These are phyloP conservation scores for Myxozyma sirexii DNA, from an alignment of 805 yeast genomes.

Conservation along the genomic window DNA sequence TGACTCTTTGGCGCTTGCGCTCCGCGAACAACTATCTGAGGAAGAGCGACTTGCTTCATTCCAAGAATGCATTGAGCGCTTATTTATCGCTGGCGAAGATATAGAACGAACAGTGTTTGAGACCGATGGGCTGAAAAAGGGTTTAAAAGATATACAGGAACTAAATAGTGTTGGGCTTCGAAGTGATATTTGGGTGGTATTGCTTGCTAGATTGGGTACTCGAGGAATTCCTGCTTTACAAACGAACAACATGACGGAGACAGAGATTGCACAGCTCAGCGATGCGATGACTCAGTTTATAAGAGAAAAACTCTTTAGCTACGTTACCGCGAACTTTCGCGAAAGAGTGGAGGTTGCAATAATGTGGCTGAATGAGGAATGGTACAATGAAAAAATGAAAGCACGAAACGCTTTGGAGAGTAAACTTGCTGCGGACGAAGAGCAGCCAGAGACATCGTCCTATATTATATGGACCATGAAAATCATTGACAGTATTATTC, in stretches of 20 bases:
- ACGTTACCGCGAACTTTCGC: conserved; percentile 73
- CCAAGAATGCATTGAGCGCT: conserved; percentile 53
- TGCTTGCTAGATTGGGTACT: conserved; percentile 76
- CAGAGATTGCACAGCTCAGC: conserved; percentile 37
- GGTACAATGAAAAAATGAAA: conserved; percentile 64
- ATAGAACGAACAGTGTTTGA: conserved; percentile 18
- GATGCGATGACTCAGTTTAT: conserved; percentile 56
- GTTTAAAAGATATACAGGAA: conserved; percentile 34
- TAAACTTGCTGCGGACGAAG: background rate
- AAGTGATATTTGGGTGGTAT: conserved; percentile 72
- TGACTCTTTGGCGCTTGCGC: conserved; percentile 15
- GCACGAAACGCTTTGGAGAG: background rate
- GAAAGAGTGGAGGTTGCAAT: conserved; percentile 72
- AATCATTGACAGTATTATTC: conserved; percentile 76
- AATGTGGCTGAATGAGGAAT: conserved; percentile 95
- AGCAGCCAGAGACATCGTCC: conserved; percentile 13
- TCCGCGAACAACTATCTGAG: conserved; percentile 47
- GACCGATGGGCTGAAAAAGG: conserved; percentile 6
- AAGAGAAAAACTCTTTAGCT: conserved; percentile 69
- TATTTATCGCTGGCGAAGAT: conserved; percentile 25
- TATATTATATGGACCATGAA: conserved; percentile 73
- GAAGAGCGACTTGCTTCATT: conserved; percentile 63
- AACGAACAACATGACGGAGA: conserved; percentile 8
- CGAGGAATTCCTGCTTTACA: conserved; percentile 44
- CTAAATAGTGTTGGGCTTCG: conserved; percentile 56